These are phyloP conservation scores for Alternaria consortialis DNA, from an alignment of 2,329 filamentous ascomycete species.

Conservation along the genomic window DNA sequence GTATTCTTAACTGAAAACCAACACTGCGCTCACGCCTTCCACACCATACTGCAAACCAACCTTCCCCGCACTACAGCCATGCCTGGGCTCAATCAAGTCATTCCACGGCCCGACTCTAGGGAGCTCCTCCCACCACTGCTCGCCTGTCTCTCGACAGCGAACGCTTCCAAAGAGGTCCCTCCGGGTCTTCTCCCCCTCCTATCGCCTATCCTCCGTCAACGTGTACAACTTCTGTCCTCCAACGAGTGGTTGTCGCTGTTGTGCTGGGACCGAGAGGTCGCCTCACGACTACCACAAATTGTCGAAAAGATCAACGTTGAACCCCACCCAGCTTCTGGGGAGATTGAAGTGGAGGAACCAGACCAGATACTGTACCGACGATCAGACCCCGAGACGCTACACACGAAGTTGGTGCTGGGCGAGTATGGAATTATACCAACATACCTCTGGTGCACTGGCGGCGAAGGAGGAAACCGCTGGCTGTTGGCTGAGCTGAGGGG, in stretches of 20 bases:
- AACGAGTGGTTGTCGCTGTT: constrained; percentile 76
- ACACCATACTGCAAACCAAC: background rate
- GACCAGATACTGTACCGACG: constrained; percentile 70
- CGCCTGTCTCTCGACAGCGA: constrained; percentile 69
- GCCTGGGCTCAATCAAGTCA: constrained; percentile 60
- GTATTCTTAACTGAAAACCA: background rate
- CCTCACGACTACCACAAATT: constrained; percentile 67
- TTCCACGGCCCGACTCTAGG: constrained; percentile 64
- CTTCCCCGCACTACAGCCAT: constrained; percentile 28
- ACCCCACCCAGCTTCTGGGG: constrained; percentile 82
- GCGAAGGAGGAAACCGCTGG: constrained; percentile 73
- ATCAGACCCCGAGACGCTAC: constrained; percentile 78
- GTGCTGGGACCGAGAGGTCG: constrained; percentile 70
- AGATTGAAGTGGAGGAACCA: constrained; percentile 78
- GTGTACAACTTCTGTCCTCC: constrained; percentile 70
- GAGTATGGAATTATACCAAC: constrained; percentile 71
- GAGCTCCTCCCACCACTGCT: constrained; percentile 69
- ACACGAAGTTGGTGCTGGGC: constrained; percentile 69
- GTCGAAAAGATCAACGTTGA: constrained; percentile 72
- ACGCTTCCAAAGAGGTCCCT: constrained; percentile 66
- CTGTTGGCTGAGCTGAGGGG: constrained; percentile 74
- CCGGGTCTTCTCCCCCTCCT: constrained; percentile 68
- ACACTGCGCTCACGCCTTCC: background rate
- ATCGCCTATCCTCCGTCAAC: constrained; percentile 70
- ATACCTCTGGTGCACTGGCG: constrained; percentile 74